Base-by-base conservation (phyloP, 2,329 filamentous ascomycete genomes). In the Dryadomyces quercivorus region DNA sequence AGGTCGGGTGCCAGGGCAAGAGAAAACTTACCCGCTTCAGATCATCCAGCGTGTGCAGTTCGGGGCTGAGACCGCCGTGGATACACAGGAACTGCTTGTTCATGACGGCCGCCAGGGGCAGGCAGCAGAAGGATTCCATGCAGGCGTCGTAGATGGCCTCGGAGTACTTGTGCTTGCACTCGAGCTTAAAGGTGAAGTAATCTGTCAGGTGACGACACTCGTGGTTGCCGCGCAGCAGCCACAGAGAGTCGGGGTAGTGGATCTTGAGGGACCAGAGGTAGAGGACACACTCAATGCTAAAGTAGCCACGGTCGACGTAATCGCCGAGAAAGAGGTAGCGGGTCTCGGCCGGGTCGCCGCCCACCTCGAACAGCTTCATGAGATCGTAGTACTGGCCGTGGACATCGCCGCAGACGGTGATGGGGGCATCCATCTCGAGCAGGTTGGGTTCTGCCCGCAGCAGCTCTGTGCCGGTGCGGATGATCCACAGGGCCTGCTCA, bases 11-110 rank as follows among this genome's bases (percentile, higher is more conserved):
- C n/a, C n/a, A n/a, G n/a, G n/a, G n/a, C n/a, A n/a, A n/a, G n/a
- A n/a, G n/a, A 34, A 57, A 42, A 43, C 86, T 62, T 72, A 93
- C 88, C 67, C 77, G 86, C 76, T 92, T 90, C 62, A 98, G 73
- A 64, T 98, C 93, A 62, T 98, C 93, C 53, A 98, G 77, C 5
- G 92, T 96, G 70, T 97, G 92, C 59, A 98, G 75, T 71, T 98
- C 93, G 7, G 93, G 93, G 69, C 91, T 96, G 62, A 98, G 75
- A 59, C 93, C 93, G 65, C 93, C 93, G 68, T 98, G 93, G 63
- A 98, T 97, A 69, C 93, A 98, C 62, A 98, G 75, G 71, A 98
- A 98, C 70, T 98, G 93, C 77, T 98, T 98, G 81, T 98, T 98
- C 93, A 98, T 98, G 62, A 98, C 85, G 31, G 93, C 93, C 55